Percentiles rank a stretch among this genome's conserved stretches.
These are phyloP conservation scores for Musa acuminata DNA, from an alignment of 176 grass and related monocot genomes.

Conservation along the genomic window DNA sequence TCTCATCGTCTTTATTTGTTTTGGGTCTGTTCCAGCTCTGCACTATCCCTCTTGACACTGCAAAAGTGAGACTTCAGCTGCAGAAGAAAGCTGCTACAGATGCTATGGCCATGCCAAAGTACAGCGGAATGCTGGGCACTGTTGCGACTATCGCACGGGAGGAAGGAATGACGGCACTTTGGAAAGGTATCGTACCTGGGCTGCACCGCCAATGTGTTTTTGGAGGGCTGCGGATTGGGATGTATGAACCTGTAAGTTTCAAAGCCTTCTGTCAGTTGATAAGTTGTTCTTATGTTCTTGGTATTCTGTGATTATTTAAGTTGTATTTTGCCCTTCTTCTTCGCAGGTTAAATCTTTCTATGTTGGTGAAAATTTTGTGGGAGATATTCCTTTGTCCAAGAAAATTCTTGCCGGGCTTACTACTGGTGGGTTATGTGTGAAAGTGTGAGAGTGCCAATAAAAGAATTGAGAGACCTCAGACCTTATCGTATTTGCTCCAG, in stretches of 20 bases:
- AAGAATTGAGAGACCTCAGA: background rate
- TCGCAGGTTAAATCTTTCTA: slow-evolving; percentile 62
- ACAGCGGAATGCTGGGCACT: slow-evolving; percentile 61
- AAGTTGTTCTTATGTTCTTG: background rate
- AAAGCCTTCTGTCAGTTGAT: background rate
- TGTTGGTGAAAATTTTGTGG: slow-evolving; percentile 30
- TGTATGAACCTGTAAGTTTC: slow-evolving; percentile 77
- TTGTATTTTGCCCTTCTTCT: background rate
- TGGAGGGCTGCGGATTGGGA: slow-evolving; percentile 73
- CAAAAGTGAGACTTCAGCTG: slow-evolving; percentile 93
- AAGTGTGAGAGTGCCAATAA: too few relatives aligned
- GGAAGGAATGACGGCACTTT: slow-evolving; percentile 64
- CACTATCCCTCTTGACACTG: slow-evolving; percentile 90
- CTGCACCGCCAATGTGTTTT: slow-evolving; percentile 76
- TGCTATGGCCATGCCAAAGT: slow-evolving; percentile 15
- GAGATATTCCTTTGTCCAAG: slow-evolving; percentile 37
- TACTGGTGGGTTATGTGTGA: slow-evolving; percentile 40
- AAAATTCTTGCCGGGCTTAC: slow-evolving; percentile 78
- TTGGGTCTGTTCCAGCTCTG: slow-evolving; percentile 32
- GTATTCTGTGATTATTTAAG: background rate
- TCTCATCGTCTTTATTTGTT: slow-evolving; percentile 7
- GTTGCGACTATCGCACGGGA: slow-evolving; percentile 52
- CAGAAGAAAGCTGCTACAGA: slow-evolving; percentile 47
- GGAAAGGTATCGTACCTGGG: slow-evolving; percentile 77
- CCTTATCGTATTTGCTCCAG: background rate